Evolutionary conservation across 176 grass and related monocot genomes (phyloP).

Genomic region (Stipa capillata): DNA sequence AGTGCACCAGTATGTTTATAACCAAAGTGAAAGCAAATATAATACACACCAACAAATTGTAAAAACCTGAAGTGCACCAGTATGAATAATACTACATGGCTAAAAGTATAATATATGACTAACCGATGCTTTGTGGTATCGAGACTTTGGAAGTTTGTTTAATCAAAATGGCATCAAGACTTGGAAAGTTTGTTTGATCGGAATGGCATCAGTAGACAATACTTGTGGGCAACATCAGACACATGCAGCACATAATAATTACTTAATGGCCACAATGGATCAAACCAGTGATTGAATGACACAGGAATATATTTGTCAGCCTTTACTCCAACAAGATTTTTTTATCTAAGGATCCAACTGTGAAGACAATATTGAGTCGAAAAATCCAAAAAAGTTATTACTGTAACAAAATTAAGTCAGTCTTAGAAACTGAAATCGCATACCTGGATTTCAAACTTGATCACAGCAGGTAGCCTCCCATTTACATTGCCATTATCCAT

Average conservation of each 20-base stretch:
- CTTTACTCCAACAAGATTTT: neutral
- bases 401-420: neutral
- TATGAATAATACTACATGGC: neutral
- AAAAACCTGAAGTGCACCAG: neutral
- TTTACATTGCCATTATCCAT: slow-evolving; percentile 49
- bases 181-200: neutral
- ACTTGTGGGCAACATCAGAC: neutral
- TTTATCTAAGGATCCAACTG: neutral
- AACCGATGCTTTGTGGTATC: neutral
- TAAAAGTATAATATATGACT: slow-evolving; percentile 2
- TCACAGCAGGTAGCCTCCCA: slow-evolving; percentile 38
- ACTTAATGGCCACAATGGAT: neutral
- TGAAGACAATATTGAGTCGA: neutral
- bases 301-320: neutral
- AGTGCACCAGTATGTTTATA: neutral
- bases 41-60: neutral
- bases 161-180: neutral
- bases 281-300: neutral
- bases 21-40: neutral
- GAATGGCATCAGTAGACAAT: neutral
- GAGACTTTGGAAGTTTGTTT: neutral
- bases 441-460: slow-evolving; percentile 99
- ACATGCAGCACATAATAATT: neutral
- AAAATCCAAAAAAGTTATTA: neutral
- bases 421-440: neutral